Conservation (phyloP, 78 protist genomes). For the Isochrysis galbana region DNA sequence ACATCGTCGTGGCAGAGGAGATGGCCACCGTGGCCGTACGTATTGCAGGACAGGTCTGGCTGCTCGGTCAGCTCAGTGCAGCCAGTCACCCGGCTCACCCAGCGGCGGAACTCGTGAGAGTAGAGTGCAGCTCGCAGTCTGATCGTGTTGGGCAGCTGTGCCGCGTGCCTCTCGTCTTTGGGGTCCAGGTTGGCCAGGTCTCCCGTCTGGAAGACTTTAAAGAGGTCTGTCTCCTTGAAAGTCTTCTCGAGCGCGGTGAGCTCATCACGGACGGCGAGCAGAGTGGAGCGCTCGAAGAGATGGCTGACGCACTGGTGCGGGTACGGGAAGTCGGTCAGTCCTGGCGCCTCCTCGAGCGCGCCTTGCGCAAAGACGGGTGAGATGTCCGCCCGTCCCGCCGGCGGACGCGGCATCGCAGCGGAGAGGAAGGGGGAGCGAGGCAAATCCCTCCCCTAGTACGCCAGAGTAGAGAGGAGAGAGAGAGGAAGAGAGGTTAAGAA, state of each 20-base stretch:
- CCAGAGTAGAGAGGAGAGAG: too few species aligned
- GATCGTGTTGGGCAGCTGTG: conserved; percentile 4
- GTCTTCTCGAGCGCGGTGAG: neutral
- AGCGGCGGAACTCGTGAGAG: conserved; percentile 34
- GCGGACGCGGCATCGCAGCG: too few species aligned
- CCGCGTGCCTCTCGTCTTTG: neutral
- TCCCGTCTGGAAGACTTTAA: conserved; percentile 51
- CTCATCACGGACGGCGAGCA: conserved; percentile 30
- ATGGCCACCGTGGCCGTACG: conserved; percentile 48
- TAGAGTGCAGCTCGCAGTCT: conserved; percentile 49
- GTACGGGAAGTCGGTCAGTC: neutral
- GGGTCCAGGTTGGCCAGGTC: conserved; percentile 53
- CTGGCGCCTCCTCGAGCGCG: neutral
- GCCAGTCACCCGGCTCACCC: conserved; percentile 41
- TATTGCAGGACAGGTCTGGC: conserved; percentile 38
- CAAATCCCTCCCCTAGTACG: too few species aligned
- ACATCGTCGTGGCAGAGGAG: conserved; percentile 66
- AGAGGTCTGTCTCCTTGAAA: conserved; percentile 64
- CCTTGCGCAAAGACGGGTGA: neutral
- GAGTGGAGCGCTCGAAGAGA: neutral
- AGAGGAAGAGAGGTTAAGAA: too few species aligned
- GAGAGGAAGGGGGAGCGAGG: too few species aligned
- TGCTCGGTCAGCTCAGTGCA: conserved; percentile 30
- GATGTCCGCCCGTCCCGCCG: too few species aligned
- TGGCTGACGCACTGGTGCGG: neutral